phyloP scores from a whole-genome alignment of 163 green algal species.

The Chlamydomonas reinhardtii region DNA sequence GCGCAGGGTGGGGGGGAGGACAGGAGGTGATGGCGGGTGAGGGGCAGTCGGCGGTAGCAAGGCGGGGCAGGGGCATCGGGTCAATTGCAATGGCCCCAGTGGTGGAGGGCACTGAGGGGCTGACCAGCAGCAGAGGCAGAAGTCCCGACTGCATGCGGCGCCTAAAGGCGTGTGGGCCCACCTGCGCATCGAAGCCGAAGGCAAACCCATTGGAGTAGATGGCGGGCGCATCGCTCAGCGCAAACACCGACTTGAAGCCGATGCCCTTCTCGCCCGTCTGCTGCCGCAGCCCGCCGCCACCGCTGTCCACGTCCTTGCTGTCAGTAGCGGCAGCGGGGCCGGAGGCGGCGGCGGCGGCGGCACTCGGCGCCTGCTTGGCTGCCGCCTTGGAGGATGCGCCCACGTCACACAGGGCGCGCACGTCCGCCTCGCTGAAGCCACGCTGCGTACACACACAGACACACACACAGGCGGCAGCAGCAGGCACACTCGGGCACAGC shows the following conservation, averaged over 20 bases:
- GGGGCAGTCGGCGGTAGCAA: not conserved
- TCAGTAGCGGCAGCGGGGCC: not conserved
- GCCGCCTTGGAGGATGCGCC: conserved; percentile 50
- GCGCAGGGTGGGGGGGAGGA: not conserved
- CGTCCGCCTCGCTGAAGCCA: conserved; percentile 56
- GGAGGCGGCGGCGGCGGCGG: not conserved
- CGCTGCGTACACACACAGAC: not conserved
- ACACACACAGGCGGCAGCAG: no score
- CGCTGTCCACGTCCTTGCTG: not conserved
- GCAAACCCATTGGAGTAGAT: conserved; percentile 49
- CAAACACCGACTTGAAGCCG: conserved; percentile 66
- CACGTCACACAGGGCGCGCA: conserved; percentile 61
- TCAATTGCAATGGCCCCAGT: no score
- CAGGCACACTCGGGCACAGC: no score
- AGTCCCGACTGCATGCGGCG: no score
- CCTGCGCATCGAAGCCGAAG: conserved; percentile 54
- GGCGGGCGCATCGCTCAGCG: conserved; percentile 43
- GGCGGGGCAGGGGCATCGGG: no score
- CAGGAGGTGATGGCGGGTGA: not conserved
- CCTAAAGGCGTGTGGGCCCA: no score
- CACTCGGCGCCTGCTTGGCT: conserved; percentile 6
- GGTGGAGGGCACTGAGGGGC: no score
- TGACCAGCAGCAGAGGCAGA: no score
- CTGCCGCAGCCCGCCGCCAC: not conserved
- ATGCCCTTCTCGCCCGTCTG: conserved; percentile 68